These are phyloP conservation scores for Colletotrichum neosansevieriae DNA, from an alignment of 2,329 filamentous ascomycete genomes.

Conservation along the genomic window DNA sequence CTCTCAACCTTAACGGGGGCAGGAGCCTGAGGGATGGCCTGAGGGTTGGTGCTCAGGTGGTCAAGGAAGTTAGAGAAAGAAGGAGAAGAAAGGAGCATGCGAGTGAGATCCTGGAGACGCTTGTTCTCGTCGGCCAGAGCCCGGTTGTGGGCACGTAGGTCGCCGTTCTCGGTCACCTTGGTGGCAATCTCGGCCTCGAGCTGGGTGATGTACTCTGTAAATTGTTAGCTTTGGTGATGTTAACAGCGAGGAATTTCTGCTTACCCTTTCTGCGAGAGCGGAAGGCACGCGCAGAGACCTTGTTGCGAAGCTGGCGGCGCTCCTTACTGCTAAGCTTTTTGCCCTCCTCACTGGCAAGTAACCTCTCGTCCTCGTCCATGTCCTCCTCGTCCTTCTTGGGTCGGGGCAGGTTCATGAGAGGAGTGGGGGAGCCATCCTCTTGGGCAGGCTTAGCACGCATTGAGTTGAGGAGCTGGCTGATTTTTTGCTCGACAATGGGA, in stretches of 20 bases:
- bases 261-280: slow-evolving; percentile 97
- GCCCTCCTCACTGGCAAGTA: slow-evolving; percentile 95
- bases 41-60: slow-evolving; percentile 72
- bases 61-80: slow-evolving; percentile 87
- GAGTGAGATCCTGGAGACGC: slow-evolving; percentile 81
- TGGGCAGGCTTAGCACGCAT: slow-evolving; percentile 82
- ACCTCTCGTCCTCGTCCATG: slow-evolving; percentile 97
- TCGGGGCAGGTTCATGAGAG: slow-evolving; percentile 76
- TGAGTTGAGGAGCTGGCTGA: slow-evolving; percentile 90
- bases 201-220: slow-evolving; percentile 92
- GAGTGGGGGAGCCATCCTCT: slow-evolving; percentile 55
- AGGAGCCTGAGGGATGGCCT: slow-evolving; percentile 51
- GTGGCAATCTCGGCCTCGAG: slow-evolving; percentile 89
- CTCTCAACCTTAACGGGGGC: slow-evolving; percentile 50
- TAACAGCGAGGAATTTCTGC: slow-evolving; percentile 43
- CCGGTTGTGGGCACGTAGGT: slow-evolving; percentile 84
- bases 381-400: slow-evolving; percentile 95
- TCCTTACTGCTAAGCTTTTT: slow-evolving; percentile 99
- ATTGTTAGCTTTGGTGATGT: slow-evolving; percentile 36
- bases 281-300: slow-evolving; percentile 97
- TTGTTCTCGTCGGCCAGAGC: slow-evolving; percentile 88
- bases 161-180: slow-evolving; percentile 86
- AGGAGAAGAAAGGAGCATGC: slow-evolving; percentile 82
- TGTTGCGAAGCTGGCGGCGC: slow-evolving; percentile 96
- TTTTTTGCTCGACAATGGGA: slow-evolving; percentile 88